Conservation (phyloP, 441 rosid species). For the Syzygium syzygioides region DNA sequence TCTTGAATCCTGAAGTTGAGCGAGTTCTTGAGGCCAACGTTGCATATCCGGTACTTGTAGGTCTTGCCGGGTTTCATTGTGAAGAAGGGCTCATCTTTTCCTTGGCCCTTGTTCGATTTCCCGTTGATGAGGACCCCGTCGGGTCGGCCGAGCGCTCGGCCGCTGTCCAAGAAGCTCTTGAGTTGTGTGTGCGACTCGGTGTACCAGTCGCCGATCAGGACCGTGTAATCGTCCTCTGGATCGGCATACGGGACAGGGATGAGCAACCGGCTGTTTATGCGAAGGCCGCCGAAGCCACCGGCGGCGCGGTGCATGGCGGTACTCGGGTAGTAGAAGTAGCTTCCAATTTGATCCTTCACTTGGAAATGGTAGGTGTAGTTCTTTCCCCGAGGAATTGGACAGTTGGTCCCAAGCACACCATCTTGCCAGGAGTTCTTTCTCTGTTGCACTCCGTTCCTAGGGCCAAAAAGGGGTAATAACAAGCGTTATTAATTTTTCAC, state of each 20-base stretch:
- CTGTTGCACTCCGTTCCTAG: slow-evolving; percentile 15
- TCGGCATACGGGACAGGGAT: slow-evolving; percentile 5
- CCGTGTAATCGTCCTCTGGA: slow-evolving; percentile 12
- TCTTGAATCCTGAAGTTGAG: slow-evolving; percentile 16
- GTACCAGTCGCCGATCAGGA: slow-evolving; percentile 13
- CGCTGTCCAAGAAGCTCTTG: slow-evolving; percentile 6
- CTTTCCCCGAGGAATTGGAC: slow-evolving; percentile 13
- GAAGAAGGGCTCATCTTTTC: slow-evolving; percentile 8
- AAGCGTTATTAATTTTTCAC: not conserved
- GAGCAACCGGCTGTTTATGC: slow-evolving; percentile 15
- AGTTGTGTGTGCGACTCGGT: slow-evolving; percentile 1
- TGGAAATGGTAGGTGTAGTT: slow-evolving; percentile 17
- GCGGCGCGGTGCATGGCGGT: slow-evolving; percentile 1
- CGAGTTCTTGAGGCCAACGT: slow-evolving; percentile 10
- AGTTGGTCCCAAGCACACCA: slow-evolving; percentile 14
- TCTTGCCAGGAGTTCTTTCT: slow-evolving; percentile 20
- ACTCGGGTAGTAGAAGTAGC: slow-evolving; percentile 16
- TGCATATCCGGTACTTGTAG: slow-evolving; percentile 14
- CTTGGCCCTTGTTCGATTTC: not conserved
- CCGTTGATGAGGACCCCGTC: slow-evolving; percentile 14
- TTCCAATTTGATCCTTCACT: slow-evolving; percentile 19
- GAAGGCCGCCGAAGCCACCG: slow-evolving; percentile 11
- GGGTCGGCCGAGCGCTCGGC: slow-evolving; percentile 11
- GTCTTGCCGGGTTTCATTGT: slow-evolving; percentile 19
- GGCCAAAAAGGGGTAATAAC: not conserved